These are phyloP conservation scores for Salix purpurea DNA, from an alignment of 345 rosid genomes.

Conservation along the genomic window DNA sequence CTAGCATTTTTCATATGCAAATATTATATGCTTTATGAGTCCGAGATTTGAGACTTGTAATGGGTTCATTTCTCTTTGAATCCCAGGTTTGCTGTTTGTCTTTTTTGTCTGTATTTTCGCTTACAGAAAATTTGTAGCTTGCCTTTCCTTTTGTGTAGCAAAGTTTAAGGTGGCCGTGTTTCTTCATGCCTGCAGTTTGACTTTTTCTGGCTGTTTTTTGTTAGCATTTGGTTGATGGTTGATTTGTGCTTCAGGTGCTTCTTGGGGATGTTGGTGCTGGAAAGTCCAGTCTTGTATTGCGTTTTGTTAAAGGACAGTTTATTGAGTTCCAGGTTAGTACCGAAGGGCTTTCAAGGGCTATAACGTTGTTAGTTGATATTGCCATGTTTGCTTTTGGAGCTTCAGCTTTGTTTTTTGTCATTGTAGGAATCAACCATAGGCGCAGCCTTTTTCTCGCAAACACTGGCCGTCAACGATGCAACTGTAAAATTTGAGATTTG, in stretches of 20 bases:
- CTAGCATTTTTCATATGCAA: neutral
- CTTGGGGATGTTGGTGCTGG: constrained; percentile 98
- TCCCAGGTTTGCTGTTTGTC: neutral
- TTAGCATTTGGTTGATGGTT: constrained; percentile 13
- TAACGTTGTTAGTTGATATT: neutral
- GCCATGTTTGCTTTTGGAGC: neutral
- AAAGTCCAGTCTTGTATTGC: constrained; percentile 87
- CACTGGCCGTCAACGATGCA: constrained; percentile 86
- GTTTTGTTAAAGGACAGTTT: constrained; percentile 87
- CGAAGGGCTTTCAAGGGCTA: neutral
- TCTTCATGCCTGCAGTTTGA: neutral
- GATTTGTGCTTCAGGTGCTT: constrained; percentile 59
- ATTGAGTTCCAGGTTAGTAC: constrained; percentile 74
- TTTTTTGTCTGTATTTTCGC: neutral
- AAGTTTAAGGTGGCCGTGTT: neutral
- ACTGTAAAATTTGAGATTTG: constrained; percentile 97
- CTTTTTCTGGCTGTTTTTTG: neutral
- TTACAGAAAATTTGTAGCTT: neutral
- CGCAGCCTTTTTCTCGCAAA: constrained; percentile 95
- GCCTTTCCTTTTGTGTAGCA: neutral
- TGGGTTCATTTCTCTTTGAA: neutral
- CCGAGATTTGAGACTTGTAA: neutral
- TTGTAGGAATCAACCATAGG: constrained; percentile 94
- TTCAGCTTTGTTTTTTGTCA: constrained; percentile 17
- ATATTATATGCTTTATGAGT: neutral